Evolutionary conservation across 768 basidiomycete species (phyloP).

Genomic region (Ramaria sp.): DNA sequence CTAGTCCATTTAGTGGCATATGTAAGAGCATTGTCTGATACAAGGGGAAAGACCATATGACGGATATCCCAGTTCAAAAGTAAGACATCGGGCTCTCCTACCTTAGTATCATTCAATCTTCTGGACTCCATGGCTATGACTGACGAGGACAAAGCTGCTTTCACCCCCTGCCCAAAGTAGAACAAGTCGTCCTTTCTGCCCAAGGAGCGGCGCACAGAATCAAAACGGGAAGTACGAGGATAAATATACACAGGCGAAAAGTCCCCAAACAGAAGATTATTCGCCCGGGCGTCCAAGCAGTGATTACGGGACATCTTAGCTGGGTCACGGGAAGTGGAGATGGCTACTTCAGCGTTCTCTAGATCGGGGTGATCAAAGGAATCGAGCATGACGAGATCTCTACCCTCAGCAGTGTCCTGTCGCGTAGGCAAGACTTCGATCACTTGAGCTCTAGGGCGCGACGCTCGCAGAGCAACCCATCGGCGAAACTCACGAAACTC

Average conservation of each 20-base stretch:
- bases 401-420: slow-evolving; percentile 13
- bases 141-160: slow-evolving; percentile 14
- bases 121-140: slow-evolving; percentile 12
- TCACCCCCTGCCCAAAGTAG: slow-evolving; percentile 16
- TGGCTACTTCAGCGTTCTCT: background rate
- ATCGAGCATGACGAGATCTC: slow-evolving; percentile 11
- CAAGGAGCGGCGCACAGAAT: background rate
- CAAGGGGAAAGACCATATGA: slow-evolving; percentile 29
- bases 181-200: slow-evolving; percentile 3
- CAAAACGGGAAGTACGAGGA: slow-evolving; percentile 2
- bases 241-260: slow-evolving; percentile 13
- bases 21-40: slow-evolving; percentile 13
- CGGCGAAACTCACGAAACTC: slow-evolving; percentile 26
- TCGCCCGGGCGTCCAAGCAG: slow-evolving; percentile 15
- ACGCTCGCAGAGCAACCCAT: slow-evolving; percentile 25
- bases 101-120: background rate
- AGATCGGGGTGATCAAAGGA: slow-evolving; percentile 2
- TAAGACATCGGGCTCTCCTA: slow-evolving; percentile 30
- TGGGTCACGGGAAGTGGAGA: slow-evolving; percentile 14
- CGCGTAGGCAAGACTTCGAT: slow-evolving; percentile 21
- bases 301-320: slow-evolving; percentile 15
- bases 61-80: slow-evolving; percentile 45
- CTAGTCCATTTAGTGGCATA: slow-evolving; percentile 34
- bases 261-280: slow-evolving; percentile 15
- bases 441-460: slow-evolving; percentile 25